phyloP scores from a whole-genome alignment of 192 early-diverging fungal genomes.

The Chytriomyces sp. region DNA sequence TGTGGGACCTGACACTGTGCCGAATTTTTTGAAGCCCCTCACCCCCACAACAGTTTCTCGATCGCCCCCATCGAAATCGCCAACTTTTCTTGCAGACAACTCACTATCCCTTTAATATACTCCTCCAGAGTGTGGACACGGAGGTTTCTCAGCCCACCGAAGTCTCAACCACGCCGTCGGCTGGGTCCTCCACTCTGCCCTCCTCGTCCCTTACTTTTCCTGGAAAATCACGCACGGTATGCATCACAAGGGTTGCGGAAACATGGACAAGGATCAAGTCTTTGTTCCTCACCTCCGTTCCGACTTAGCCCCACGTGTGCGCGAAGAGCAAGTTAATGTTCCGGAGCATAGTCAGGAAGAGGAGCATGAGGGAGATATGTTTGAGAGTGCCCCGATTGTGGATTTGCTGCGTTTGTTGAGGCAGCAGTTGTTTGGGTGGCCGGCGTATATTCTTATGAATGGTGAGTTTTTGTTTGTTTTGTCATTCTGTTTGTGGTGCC shows the following conservation, averaged over 20 bases:
- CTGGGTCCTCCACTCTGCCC: constrained; percentile 83
- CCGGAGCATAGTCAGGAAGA: constrained; percentile 53
- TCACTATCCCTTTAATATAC: neutral
- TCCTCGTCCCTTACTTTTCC: constrained; percentile 91
- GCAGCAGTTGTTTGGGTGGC: constrained; percentile 88
- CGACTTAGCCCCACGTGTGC: constrained; percentile 40
- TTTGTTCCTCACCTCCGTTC: constrained; percentile 85
- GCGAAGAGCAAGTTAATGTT: constrained; percentile 30
- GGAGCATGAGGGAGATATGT: constrained; percentile 53
- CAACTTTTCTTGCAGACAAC: neutral
- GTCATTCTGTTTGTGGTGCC: neutral
- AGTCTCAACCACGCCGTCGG: constrained; percentile 89
- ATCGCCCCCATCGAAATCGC: neutral
- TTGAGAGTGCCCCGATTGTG: constrained; percentile 78
- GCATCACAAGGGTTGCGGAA: constrained; percentile 91
- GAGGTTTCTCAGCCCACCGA: constrained; percentile 81
- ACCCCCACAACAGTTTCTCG: too few relatives aligned
- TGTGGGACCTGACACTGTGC: neutral
- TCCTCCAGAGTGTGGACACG: constrained; percentile 97
- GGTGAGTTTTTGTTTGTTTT: constrained; percentile 19
- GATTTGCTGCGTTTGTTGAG: constrained; percentile 66
- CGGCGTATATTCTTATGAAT: constrained; percentile 81
- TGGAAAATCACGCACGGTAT: constrained; percentile 87
- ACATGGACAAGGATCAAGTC: constrained; percentile 93
- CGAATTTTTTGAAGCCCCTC: too few relatives aligned